These are phyloP conservation scores for Gossypium anomalum DNA, from an alignment of 345 rosid genomes.

Conservation along the genomic window DNA sequence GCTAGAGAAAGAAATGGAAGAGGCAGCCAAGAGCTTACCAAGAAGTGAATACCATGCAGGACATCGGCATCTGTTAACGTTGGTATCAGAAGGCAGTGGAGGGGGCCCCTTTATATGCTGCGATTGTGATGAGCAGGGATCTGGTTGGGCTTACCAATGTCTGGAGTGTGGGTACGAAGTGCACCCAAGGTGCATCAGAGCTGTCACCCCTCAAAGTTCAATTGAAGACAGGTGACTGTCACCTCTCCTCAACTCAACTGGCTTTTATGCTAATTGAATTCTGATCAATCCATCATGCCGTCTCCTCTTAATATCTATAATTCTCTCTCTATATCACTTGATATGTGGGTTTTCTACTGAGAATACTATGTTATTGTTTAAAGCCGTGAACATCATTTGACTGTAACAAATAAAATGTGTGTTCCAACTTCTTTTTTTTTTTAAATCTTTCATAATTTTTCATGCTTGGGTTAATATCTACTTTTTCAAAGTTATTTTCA, in stretches of 20 bases:
- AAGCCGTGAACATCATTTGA: background rate
- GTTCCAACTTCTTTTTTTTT: background rate
- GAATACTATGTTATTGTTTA: background rate
- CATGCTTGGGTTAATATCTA: background rate
- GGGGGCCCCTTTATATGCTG: slow-evolving; percentile 67
- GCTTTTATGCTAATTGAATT: background rate
- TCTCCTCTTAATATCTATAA: no score
- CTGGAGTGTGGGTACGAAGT: slow-evolving; percentile 69
- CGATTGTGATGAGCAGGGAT: slow-evolving; percentile 59
- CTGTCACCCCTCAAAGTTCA: slow-evolving; percentile 16
- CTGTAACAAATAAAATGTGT: background rate
- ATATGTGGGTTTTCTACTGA: background rate
- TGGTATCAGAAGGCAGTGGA: slow-evolving; percentile 52
- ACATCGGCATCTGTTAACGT: slow-evolving; percentile 47
- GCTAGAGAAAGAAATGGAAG: slow-evolving; percentile 44
- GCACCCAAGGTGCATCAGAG: slow-evolving; percentile 50
- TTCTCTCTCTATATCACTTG: no score
- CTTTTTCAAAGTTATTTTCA: no score
- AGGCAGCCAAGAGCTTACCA: slow-evolving; percentile 45
- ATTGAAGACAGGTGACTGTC: background rate
- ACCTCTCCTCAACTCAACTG: background rate
- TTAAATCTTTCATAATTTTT: background rate
- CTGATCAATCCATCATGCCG: background rate
- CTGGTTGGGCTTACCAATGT: slow-evolving; percentile 64
- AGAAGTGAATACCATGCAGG: slow-evolving; percentile 36